A percentile compares a stretch with the other conserved stretches of the same genome.
Evolutionary conservation across 2,329 filamentous ascomycete genomes (phyloP).

Genomic region (Phyllosticta ampelicida): DNA sequence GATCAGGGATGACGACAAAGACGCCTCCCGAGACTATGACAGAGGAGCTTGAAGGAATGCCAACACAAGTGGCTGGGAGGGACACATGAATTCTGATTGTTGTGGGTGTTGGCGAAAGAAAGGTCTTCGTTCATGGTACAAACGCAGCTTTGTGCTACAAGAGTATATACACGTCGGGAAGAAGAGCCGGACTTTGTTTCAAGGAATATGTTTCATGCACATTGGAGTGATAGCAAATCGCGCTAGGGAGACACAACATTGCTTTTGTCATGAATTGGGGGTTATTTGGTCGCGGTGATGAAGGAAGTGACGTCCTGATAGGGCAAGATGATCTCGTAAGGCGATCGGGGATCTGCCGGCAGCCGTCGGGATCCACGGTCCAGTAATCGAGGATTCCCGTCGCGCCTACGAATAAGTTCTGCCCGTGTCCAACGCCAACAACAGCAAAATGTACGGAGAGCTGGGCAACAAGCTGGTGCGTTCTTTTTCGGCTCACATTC

Average conservation of each 20-base stretch:
- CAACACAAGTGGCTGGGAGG: neutral
- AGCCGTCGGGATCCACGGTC: neutral
- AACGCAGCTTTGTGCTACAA: conserved; percentile 1
- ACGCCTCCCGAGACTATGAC: neutral
- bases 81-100: neutral
- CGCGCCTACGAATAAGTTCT: neutral
- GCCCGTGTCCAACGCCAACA: neutral
- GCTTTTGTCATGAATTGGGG: neutral
- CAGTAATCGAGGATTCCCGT: neutral
- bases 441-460: conserved; percentile 66
- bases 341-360: neutral
- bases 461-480: conserved; percentile 71
- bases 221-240: neutral
- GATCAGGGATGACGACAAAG: neutral
- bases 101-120: neutral
- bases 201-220: neutral
- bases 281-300: neutral
- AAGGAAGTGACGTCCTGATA: neutral
- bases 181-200: neutral
- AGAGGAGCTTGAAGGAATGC: neutral
- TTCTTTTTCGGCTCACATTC: neutral
- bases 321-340: neutral
- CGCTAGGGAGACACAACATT: neutral
- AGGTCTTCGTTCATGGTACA: neutral
- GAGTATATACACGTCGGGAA: neutral